Evolutionary conservation across 108 stramenopile species (phyloP), one percentile per base, ranked within the genome.

Genomic region (Tribonema minus): DNA sequence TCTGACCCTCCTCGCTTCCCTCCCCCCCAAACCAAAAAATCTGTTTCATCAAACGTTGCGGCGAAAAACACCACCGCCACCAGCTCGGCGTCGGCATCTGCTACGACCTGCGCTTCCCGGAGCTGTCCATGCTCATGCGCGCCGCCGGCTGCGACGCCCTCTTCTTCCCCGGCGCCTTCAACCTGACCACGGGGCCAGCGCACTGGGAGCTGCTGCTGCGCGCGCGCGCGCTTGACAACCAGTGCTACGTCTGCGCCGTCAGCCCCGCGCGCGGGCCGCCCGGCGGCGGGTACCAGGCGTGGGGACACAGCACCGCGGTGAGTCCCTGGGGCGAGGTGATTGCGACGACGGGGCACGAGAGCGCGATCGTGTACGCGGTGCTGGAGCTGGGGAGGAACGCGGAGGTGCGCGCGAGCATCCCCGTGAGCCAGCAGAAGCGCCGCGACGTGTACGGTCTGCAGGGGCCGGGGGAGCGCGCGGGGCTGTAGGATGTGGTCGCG

Each of bases 71-170:
- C n/a, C n/a, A n/a, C n/a, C n/a, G n/a, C n/a, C n/a, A n/a, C n/a
- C 61, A 62, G 41, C 84, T 98, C 38, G 99, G 97, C 31, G 87
- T 99, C 6, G 99, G 96, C 20, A 98, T 99, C 61, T 99, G 99
- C 89, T 99, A 99, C 85, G 98, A 99, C 88, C 93, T 99, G 82
- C 93, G 99, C 15, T 99, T 99, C 71, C 93, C 97, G 9, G 95
- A 97, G 85, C 93, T 94, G 32, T 91, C 95, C 64, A 91, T 96
- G 84, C 81, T 96, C 4, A 64, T 98, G 75, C 88, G 91, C 3
- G 84, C 91, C 67, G 82, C 87, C 64, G 90, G 94, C 73, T 69
- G 88, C 46, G 89, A 89, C 71, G 72, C 88, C 32, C 72, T 98
- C 6, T 81, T 97, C 31, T 98, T 88, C 59, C 99, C 99, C 0